Evolutionary conservation across 148 eudicot species (phyloP).

Genomic region (Amaranthus hypochondriacus): DNA sequence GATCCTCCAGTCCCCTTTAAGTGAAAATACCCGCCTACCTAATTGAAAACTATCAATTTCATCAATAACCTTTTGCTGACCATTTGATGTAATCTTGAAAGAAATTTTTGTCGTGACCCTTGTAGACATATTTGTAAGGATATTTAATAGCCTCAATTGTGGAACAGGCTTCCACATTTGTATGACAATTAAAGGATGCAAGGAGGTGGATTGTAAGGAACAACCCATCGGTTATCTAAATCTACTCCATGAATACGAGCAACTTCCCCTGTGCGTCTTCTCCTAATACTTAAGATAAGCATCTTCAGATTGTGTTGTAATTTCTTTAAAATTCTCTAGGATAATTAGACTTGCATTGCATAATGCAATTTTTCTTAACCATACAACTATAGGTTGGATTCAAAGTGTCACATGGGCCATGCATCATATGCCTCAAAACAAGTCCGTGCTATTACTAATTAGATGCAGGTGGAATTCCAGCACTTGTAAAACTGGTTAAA

Average conservation of each 20-base stretch:
- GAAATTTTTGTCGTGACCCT: not conserved
- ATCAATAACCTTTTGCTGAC: not conserved
- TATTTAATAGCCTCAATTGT: not conserved
- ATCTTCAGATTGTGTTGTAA: not conserved
- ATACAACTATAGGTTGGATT: not conserved
- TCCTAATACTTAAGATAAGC: not conserved
- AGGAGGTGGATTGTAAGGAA: not conserved
- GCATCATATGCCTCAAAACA: not conserved
- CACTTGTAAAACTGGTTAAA: not conserved
- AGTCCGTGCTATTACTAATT: not conserved
- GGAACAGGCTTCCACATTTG: not conserved
- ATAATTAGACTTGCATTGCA: not conserved
- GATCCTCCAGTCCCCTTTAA: too few species aligned
- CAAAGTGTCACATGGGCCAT: not conserved
- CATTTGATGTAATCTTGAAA: not conserved
- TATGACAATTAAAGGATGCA: not conserved
- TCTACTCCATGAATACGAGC: not conserved
- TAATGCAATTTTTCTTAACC: not conserved
- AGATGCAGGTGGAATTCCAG: not conserved
- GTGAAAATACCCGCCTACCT: too few species aligned
- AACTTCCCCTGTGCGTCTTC: not conserved
- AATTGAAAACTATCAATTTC: not conserved
- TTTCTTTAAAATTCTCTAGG: not conserved
- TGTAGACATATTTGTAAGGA: not conserved
- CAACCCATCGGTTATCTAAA: not conserved